A percentile compares a stretch with the other conserved stretches of the same genome.
Conservation (phyloP, 129 eudicot species). For the Artemisia argyi region DNA sequence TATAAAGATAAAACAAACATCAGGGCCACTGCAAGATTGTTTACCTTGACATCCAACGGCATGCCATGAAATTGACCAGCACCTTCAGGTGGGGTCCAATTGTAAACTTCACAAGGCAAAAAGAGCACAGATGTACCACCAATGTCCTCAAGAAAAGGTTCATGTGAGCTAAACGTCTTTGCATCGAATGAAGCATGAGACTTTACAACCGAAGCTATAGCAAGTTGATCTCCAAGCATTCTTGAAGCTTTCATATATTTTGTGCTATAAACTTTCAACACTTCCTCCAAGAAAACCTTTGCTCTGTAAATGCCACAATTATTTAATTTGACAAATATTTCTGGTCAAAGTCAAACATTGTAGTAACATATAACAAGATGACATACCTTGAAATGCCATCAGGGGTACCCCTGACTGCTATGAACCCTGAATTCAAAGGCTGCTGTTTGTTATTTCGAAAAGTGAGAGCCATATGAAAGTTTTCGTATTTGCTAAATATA, state of each 20-base stretch:
- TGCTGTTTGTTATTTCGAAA: conserved; percentile 96
- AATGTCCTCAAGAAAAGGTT: conserved; percentile 56
- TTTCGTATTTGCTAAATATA: conserved; percentile 53
- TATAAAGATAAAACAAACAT: neutral
- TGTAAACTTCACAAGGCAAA: conserved; percentile 76
- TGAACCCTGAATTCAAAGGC: conserved; percentile 93
- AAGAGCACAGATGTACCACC: conserved; percentile 59
- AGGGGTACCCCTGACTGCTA: conserved; percentile 86
- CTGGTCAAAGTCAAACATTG: conserved; percentile 2
- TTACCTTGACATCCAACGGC: conserved; percentile 95
- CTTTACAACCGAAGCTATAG: conserved; percentile 76
- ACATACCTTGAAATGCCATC: conserved; percentile 71
- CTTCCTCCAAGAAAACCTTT: conserved; percentile 71
- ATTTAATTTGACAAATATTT: neutral
- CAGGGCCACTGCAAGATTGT: no score
- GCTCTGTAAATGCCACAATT: conserved; percentile 44
- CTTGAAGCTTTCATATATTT: conserved; percentile 80
- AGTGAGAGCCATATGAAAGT: conserved; percentile 88
- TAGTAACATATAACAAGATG: conserved; percentile 3
- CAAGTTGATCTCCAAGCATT: conserved; percentile 97
- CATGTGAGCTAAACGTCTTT: conserved; percentile 48
- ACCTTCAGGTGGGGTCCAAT: conserved; percentile 99
- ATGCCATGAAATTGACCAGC: conserved; percentile 98
- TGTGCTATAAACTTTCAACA: conserved; percentile 57
- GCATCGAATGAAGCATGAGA: conserved; percentile 62